A percentile compares a stretch with the other conserved stretches of the same genome.
phyloP scores from a whole-genome alignment of 2,329 filamentous ascomycete species.

The Ophiocordyceps sinensis region DNA sequence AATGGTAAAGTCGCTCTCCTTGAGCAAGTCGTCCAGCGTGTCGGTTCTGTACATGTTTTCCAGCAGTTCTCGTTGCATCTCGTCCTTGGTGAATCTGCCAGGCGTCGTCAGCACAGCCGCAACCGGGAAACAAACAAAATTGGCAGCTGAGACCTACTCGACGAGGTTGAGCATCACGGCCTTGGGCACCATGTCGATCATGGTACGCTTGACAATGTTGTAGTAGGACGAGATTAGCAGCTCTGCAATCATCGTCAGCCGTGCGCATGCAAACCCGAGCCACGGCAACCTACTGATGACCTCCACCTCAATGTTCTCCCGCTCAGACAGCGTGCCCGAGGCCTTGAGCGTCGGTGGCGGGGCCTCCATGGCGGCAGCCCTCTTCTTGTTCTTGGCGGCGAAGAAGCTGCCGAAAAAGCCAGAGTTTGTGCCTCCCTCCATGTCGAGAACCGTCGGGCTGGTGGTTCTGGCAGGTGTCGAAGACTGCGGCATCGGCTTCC shows the following conservation, averaged over 20 bases:
- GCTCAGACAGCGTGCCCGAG: constrained; percentile 82
- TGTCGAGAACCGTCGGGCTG: constrained; percentile 54
- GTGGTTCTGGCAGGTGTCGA: constrained; percentile 56
- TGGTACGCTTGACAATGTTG: constrained; percentile 93
- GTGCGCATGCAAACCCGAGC: neutral
- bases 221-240: constrained; percentile 93
- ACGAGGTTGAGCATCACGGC: constrained; percentile 97
- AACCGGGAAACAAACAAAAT: neutral
- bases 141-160: constrained; percentile 46
- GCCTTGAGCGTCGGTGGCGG: constrained; percentile 89
- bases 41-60: constrained; percentile 94
- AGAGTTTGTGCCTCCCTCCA: constrained; percentile 37
- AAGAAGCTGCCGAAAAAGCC: constrained; percentile 99
- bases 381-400: constrained; percentile 99
- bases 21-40: constrained; percentile 84
- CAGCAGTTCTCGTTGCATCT: constrained; percentile 94
- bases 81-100: constrained; percentile 77
- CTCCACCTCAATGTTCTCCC: constrained; percentile 90
- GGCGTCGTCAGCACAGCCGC: constrained; percentile 4
- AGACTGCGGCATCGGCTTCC: constrained; percentile 67
- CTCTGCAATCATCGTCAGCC: constrained; percentile 37
- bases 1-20: constrained; percentile 95
- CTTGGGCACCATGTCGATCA: constrained; percentile 99
- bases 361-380: constrained; percentile 98
- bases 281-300: constrained; percentile 66